Evolutionary conservation across 176 grass and related monocot genomes (phyloP).

Genomic region (Eleusine indica): DNA sequence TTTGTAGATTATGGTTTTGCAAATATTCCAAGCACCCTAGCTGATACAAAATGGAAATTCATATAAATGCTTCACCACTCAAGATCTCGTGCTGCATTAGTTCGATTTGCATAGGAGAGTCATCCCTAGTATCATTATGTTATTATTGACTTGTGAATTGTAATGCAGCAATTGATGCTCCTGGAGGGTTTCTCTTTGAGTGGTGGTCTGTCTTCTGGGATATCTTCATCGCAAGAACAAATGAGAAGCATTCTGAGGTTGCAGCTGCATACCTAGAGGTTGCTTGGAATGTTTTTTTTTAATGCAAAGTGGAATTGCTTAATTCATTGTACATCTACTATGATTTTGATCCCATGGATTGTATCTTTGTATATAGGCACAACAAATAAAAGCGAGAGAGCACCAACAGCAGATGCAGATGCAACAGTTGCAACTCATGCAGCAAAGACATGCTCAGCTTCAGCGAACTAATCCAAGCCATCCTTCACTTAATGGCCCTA

Average conservation of each 20-base stretch:
- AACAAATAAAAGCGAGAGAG: constrained; percentile 90
- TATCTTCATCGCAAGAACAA: constrained; percentile 96
- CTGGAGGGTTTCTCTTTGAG: constrained; percentile 99
- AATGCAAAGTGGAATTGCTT: background rate
- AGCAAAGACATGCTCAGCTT: constrained; percentile 87
- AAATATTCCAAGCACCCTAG: too few species aligned
- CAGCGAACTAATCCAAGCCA: constrained; percentile 71
- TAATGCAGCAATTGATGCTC: constrained; percentile 90
- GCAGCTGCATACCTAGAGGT: constrained; percentile 94
- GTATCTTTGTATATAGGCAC: constrained; percentile 50
- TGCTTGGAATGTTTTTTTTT: constrained; percentile 8
- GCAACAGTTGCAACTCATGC: constrained; percentile 91
- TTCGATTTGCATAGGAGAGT: background rate
- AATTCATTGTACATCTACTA: constrained; percentile 11
- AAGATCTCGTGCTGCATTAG: background rate
- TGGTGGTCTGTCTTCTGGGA: constrained; percentile 99
- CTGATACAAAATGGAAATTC: too few species aligned
- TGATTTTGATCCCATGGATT: constrained; percentile 13
- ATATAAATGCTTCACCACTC: too few species aligned
- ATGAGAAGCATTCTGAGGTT: constrained; percentile 97
- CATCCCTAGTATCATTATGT: constrained; percentile 8
- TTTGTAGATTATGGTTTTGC: too few species aligned
- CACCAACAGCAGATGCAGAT: constrained; percentile 96
- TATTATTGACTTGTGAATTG: constrained; percentile 12
- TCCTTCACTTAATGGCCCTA: constrained; percentile 68